phyloP scores from a whole-genome alignment of 495 filamentous ascomycete species.

The Penicillium angulare region DNA sequence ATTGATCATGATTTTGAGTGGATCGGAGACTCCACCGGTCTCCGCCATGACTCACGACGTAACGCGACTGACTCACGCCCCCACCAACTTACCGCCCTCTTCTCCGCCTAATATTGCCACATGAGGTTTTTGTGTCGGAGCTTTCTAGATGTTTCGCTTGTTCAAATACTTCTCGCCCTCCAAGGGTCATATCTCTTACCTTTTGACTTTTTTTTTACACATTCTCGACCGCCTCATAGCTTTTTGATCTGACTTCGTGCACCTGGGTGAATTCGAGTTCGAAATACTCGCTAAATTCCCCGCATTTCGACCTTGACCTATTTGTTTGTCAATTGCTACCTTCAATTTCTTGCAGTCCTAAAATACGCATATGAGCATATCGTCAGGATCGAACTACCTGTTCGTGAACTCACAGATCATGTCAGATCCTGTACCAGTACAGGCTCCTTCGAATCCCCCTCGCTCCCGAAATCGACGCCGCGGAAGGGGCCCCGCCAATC shows the following conservation, averaged over 20 bases:
- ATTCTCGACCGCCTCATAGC: neutral
- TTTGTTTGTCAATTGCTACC: neutral
- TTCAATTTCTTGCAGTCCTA: neutral
- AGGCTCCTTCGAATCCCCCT: slow-evolving; percentile 21
- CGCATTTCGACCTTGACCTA: neutral
- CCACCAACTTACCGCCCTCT: slow-evolving; percentile 9
- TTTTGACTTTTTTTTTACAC: slow-evolving; percentile 1
- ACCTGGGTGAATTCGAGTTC: too few species aligned
- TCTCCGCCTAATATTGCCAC: slow-evolving; percentile 23
- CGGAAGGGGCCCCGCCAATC: slow-evolving; percentile 32
- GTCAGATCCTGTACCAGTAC: slow-evolving; percentile 16
- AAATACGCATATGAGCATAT: slow-evolving; percentile 16
- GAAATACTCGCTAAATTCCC: neutral
- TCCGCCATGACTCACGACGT: slow-evolving; percentile 7
- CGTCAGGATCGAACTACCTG: neutral
- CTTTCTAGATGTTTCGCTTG: slow-evolving; percentile 13
- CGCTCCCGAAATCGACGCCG: slow-evolving; percentile 33
- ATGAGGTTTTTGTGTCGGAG: slow-evolving; percentile 17
- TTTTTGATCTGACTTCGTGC: neutral
- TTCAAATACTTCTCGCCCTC: slow-evolving; percentile 5
- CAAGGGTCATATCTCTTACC: slow-evolving; percentile 7
- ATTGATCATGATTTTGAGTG: neutral
- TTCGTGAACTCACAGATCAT: slow-evolving; percentile 16
- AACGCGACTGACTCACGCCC: slow-evolving; percentile 11
- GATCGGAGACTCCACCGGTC: neutral